Conservation (phyloP, 2,329 filamentous ascomycete genomes). For the Diplodia seriata region DNA sequence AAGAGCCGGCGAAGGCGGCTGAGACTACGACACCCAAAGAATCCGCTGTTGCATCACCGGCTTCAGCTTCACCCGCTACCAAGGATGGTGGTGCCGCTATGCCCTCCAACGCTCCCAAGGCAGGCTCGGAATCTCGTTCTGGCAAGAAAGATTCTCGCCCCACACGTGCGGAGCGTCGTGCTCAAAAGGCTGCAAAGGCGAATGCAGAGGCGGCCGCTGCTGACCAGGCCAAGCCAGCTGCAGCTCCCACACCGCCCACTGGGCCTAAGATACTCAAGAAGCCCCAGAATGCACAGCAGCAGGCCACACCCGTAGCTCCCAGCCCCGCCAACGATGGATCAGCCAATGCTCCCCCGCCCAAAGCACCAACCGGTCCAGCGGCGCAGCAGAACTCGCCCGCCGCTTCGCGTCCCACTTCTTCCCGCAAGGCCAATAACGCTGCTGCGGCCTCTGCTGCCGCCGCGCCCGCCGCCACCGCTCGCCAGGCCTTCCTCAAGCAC, state of each 20-base stretch:
- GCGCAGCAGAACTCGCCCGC: slow-evolving; percentile 27
- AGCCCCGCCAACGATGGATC: slow-evolving; percentile 6
- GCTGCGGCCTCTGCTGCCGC: not conserved
- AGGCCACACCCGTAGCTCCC: slow-evolving; percentile 30
- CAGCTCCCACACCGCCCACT: slow-evolving; percentile 34
- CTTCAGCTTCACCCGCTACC: slow-evolving; percentile 33
- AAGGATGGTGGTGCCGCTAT: slow-evolving; percentile 18
- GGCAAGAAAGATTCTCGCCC: slow-evolving; percentile 48
- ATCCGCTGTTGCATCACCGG: slow-evolving; percentile 3
- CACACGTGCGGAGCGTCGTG: slow-evolving; percentile 48
- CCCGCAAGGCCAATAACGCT: slow-evolving; percentile 30
- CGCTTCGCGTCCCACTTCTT: slow-evolving; percentile 21
- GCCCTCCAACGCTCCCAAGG: slow-evolving; percentile 11
- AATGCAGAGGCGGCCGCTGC: slow-evolving; percentile 38
- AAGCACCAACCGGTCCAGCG: slow-evolving; percentile 33
- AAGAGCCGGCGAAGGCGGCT: slow-evolving; percentile 37
- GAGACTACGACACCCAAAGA: slow-evolving; percentile 42
- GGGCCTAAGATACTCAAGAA: slow-evolving; percentile 34
- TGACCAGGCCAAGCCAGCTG: slow-evolving; percentile 47
- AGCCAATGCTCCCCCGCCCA: slow-evolving; percentile 15
- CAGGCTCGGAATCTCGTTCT: slow-evolving; percentile 33
- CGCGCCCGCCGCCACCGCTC: slow-evolving; percentile 35
- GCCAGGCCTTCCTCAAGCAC: slow-evolving; percentile 64
- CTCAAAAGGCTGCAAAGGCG: slow-evolving; percentile 48
- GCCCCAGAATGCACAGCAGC: slow-evolving; percentile 34